These are phyloP conservation scores for Xylaria sp. DNA, from an alignment of 2,329 filamentous ascomycete genomes.

Conservation along the genomic window DNA sequence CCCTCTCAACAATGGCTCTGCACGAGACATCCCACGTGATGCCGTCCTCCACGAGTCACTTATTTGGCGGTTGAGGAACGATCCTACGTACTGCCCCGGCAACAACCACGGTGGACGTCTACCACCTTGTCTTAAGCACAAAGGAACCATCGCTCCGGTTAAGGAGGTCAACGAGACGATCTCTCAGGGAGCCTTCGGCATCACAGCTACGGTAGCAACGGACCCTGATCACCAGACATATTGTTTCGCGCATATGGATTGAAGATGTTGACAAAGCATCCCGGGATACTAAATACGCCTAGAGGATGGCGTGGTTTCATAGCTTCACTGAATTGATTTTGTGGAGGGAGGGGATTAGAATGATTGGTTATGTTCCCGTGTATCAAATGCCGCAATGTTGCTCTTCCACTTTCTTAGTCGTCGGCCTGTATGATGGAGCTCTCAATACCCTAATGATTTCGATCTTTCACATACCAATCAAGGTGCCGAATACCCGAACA, in stretches of 20 bases:
- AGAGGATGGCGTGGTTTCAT: background rate
- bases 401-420: background rate
- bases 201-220: constrained; percentile 2
- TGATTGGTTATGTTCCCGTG: background rate
- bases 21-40: constrained; percentile 55
- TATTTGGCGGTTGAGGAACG: constrained; percentile 50
- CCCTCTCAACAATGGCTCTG: constrained; percentile 52
- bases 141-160: constrained; percentile 32
- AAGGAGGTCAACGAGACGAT: constrained; percentile 21
- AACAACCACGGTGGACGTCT: constrained; percentile 51
- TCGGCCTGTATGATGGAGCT: background rate
- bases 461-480: background rate
- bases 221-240: constrained; percentile 34
- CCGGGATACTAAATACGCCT: background rate
- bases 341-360: background rate
- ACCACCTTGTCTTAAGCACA: constrained; percentile 49
- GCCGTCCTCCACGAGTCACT: constrained; percentile 55
- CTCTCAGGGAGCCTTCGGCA: constrained; percentile 5
- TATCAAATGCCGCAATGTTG: background rate
- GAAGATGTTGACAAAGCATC: background rate
- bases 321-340: background rate
- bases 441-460: background rate
- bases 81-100: constrained; percentile 46
- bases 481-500: background rate
- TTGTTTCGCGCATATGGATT: constrained; percentile 13